Evolutionary conservation across 768 basidiomycete genomes (phyloP), one percentile per base, ranked within the genome.

Genomic region (Amanita pseudoporphyria): DNA sequence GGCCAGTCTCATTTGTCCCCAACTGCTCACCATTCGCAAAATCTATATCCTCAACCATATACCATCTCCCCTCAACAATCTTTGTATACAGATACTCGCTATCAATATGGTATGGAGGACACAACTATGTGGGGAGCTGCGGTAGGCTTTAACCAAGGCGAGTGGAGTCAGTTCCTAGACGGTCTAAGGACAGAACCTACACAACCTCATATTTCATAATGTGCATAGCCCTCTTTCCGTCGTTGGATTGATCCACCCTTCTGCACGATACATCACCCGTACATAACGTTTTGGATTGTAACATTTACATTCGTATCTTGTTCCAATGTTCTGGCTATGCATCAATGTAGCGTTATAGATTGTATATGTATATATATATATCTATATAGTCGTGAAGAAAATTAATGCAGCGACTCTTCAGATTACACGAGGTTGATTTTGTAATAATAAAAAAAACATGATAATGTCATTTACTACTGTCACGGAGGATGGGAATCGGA

Each of bases 71-170:
- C 54, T 31, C 58, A 57, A 28, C 62, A 61, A 38, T 67, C 67
- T 22, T 49, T 70, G 18, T 76, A 74, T 58, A 53, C 59, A 12
- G 71, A 73, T 54, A 53, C 62, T 13, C 65, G 74, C 39, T 77
- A 77, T 54, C 63, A 13, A 65, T 74, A 76, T 54, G 64, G 77
- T 22, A 73, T 77, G 39, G 82, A 82, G 52, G 81, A 84, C 54
- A 67, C 72, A 32, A 70, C 70, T 28, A 81, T 87, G 71, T 89
- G 86, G 85, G 84, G 84, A 37, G 74, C 84, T 13, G 76, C 81
- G 32, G 74, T 81, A 44, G 82, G 82, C 14, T 84, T 89, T 59
- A 84, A 78, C 49, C 81, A 84, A 55, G 78, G 80, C 35, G 87
- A 88, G 64, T 88, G 87, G 82, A 71, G 69, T 3, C 71, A 72